Percentiles rank a stretch among this genome's conserved stretches.
Evolutionary conservation across 2,329 filamentous ascomycete genomes (phyloP).

Genomic region (Fusarium chaquense): DNA sequence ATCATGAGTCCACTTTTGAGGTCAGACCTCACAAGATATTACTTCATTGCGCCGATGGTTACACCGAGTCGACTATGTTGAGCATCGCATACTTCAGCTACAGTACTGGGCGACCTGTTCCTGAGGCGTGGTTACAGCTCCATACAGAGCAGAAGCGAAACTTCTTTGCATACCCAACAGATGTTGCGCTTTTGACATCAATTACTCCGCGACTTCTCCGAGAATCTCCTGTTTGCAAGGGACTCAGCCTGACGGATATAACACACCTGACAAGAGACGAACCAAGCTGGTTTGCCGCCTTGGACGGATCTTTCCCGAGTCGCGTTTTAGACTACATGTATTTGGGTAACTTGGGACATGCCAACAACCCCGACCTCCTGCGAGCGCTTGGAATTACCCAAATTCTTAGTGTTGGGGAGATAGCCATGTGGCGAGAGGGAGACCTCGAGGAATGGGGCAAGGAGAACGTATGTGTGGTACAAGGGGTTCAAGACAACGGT

Average conservation of each 20-base stretch:
- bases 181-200: constrained; percentile 83
- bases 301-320: constrained; percentile 93
- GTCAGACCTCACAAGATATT: constrained; percentile 74
- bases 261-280: constrained; percentile 67
- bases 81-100: constrained; percentile 95
- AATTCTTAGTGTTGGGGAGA: constrained; percentile 92
- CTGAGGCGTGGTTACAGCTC: constrained; percentile 87
- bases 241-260: constrained; percentile 65
- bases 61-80: constrained; percentile 92
- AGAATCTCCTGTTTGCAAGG: constrained; percentile 70
- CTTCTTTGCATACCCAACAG: constrained; percentile 95
- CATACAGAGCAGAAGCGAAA: constrained; percentile 86
- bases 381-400: constrained; percentile 84
- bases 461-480: constrained; percentile 83
- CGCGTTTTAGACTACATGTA: constrained; percentile 95
- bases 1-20: constrained; percentile 34
- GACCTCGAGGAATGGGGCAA: constrained; percentile 78
- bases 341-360: constrained; percentile 90
- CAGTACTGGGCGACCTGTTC: constrained; percentile 81
- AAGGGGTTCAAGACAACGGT: constrained; percentile 94
- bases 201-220: constrained; percentile 81
- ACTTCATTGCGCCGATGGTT: constrained; percentile 94
- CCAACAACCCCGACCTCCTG: constrained; percentile 90
- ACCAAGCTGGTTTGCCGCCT: constrained; percentile 82
- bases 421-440: constrained; percentile 81